Evolutionary conservation across 148 eudicot species (phyloP), one percentile per base, ranked within the genome.

Genomic region (Rhododendron kiyosumense): DNA sequence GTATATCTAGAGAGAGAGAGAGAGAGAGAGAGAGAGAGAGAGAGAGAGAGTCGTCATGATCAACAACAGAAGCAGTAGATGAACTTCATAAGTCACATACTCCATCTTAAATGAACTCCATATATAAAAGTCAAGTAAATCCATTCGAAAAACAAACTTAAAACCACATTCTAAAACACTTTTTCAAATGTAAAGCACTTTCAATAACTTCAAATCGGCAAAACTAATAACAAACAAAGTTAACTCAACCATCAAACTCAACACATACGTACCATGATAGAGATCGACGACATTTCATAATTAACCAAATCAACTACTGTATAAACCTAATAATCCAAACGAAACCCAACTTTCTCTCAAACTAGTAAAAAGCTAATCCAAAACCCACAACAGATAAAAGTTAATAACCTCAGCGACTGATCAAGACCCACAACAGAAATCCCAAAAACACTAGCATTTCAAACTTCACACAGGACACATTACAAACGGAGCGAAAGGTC

Each of bases 401-500:
- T 20, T 59, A 5, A 59, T 9, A 65, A n/a, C 73, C 12, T 65
- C 30, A 63, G 26, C 10, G n/a, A 0, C n/a, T 13, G 13, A 13
- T 18, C 69, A n/a, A n/a, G n/a, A 24, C 71, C 71, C 28, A 24
- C 30, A 8, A 22, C 28, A 63, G 71, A 63, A 24, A 63, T 8
- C 12, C 2, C 26, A 18, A 63, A 9, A 1, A 63, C 28, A 24
- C 12, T 22, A 6, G 8, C n/a, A 61, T 61, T 59, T 59, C n/a
- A 41, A 20, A 22, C 54, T 51, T 51, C 20, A 52, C 51, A 8
- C 51, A 48, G 61, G 61, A 18, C 18, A 6, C 20, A 5, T 22
- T 59, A 59, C 75, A 80, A 28, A 4, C 82, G 82, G 24, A 80
- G 82, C 2, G 82, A 80, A 13, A 80, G 82, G 82, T 80, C 82